phyloP scores from a whole-genome alignment of 177 flowering plant genomes.

The Vitis hybrid region DNA sequence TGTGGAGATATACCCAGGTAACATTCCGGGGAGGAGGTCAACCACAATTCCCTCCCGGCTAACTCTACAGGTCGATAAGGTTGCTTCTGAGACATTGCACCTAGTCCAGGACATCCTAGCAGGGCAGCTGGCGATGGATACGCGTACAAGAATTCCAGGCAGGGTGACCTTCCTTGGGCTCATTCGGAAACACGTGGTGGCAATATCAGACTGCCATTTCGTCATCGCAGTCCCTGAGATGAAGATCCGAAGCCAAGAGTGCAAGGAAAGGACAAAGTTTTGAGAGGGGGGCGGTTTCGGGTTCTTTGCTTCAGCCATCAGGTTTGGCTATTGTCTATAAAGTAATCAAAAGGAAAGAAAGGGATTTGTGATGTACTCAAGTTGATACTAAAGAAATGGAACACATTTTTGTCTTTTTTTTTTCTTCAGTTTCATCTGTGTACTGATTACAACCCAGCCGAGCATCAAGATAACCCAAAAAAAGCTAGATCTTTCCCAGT shows the following conservation, averaged over 20 bases:
- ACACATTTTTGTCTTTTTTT: too few relatives aligned
- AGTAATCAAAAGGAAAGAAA: too few relatives aligned
- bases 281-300: conserved; percentile 10
- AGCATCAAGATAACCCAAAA: too few relatives aligned
- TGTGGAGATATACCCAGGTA: conserved; percentile 36
- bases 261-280: conserved; percentile 27
- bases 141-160: conserved; percentile 40
- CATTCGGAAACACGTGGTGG: conserved; percentile 33
- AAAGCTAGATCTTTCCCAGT: too few relatives aligned
- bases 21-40: conserved; percentile 35
- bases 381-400: too few relatives aligned
- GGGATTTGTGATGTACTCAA: too few relatives aligned
- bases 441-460: too few relatives aligned
- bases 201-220: conserved; percentile 38
- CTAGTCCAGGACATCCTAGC: conserved; percentile 32
- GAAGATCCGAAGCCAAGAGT: conserved; percentile 33
- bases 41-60: conserved; percentile 22
- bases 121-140: conserved; percentile 35
- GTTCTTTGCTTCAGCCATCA: too few relatives aligned
- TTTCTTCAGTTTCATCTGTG: too few relatives aligned
- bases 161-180: conserved; percentile 37
- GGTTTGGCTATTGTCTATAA: too few relatives aligned
- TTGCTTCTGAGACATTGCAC: conserved; percentile 11
- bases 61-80: conserved; percentile 30
- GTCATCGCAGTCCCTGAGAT: conserved; percentile 31